Percentiles rank a stretch among this genome's conserved stretches.
phyloP scores from a whole-genome alignment of 306 rosid genomes.

The Erythrophleum fordii region DNA sequence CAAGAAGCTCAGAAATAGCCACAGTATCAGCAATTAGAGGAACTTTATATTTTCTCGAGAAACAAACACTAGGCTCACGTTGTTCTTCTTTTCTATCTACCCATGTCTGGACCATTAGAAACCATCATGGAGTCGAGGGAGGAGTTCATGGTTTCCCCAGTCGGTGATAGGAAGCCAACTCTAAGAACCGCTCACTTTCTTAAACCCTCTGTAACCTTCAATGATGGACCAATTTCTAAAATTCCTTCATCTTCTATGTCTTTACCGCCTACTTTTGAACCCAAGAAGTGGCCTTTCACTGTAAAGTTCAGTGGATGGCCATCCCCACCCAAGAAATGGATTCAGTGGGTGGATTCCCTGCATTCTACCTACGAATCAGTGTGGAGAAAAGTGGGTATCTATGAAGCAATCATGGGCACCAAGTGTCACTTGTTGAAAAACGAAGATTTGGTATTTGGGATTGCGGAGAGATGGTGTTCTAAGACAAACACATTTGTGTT shows the following conservation, averaged over 20 bases:
- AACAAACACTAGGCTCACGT: neutral
- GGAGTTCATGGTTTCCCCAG: conserved; percentile 57
- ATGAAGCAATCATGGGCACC: conserved; percentile 51
- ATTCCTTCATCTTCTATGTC: conserved; percentile 11
- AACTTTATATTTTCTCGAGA: neutral
- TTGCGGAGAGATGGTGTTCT: conserved; percentile 53
- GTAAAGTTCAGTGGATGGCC: conserved; percentile 43
- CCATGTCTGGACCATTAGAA: conserved; percentile 33
- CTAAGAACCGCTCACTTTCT: conserved; percentile 50
- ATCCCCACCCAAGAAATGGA: conserved; percentile 9
- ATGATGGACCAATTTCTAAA: neutral
- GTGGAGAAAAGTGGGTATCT: conserved; percentile 55
- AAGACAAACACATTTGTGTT: conserved; percentile 49
- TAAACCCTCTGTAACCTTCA: conserved; percentile 42
- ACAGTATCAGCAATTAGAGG: too few species aligned
- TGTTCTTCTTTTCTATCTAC: neutral
- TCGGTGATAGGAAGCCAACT: conserved; percentile 47
- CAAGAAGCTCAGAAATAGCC: too few species aligned
- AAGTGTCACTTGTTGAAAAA: conserved; percentile 19
- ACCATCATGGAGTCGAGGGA: conserved; percentile 45
- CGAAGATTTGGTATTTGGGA: conserved; percentile 25
- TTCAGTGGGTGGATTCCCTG: conserved; percentile 45
- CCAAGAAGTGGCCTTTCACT: conserved; percentile 30
- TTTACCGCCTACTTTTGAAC: conserved; percentile 15
- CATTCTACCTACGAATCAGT: conserved; percentile 29